Base-by-base conservation (phyloP, 805 yeast genomes). In the Naumovozyma castellii region DNA sequence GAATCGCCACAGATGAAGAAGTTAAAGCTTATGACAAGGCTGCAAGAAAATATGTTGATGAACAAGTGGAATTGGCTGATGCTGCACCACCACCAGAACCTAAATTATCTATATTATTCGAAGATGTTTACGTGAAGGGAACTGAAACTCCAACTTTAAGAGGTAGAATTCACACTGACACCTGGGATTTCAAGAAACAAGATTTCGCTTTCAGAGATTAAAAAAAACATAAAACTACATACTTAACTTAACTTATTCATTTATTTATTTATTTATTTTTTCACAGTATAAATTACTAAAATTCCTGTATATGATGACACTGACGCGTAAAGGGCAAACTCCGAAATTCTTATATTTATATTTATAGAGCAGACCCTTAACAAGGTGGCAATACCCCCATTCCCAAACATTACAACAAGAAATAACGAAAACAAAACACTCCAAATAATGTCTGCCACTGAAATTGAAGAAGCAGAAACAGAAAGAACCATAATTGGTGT, bases 101-200 rank as follows among this genome's bases (percentile, higher is more conserved):
- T 49, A 84, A 80, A 71, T 78, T 90, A 78, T 86, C 85, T 63
- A 85, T 85, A 64, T 74, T 92, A 64, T 92, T 88, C 67, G 95
- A 87, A 73, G 97, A 92, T 62, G 95, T 90, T 47, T 92, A 92
- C 69, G 90, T 82, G 59, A 86, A 81, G 67, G 98, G 98, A 48
- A 71, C 90, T 45, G 97, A 92, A 73, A 76, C 84, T 43, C 88
- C 92, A 56, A 81, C 78, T 51, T 76, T 88, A 66, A 85, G 98
- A 75, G 98, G 98, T 49, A 84, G 98, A 75, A 80, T 88, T 58
- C 81, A 94, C 52, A 94, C 85, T 56, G 98, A 90, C 71, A 80
- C 95, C 58, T 90, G 94, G 94, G 76, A 77, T 65, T 84, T 82
- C 69, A 48, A 54, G 35, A 69, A 67, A 59, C 61, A 66, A 45